Base-by-base conservation (phyloP, 805 yeast species). In the Candida montana region DNA sequence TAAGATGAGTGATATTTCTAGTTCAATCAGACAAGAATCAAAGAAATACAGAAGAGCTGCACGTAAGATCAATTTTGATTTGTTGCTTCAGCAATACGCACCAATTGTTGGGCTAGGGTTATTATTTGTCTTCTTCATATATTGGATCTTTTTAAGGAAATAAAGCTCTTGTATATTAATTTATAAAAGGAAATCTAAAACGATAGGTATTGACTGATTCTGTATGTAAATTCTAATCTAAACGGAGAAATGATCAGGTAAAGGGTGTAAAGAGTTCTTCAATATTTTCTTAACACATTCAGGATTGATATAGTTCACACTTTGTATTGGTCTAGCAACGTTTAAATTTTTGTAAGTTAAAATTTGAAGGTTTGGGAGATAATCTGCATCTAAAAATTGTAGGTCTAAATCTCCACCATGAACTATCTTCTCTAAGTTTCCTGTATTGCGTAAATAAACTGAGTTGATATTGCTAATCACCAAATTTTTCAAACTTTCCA, bases 1-100 rank as follows among this genome's bases (percentile, higher is more conserved):
- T 62, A 81, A 80, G 48, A 86, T 93, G 91, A 79, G 87, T 45
- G 96, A 93, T 58, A 71, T 93, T 57, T 85, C 96, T 27, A 77
- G 82, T 10, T 75, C 81, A 32, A 72, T 93, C 61, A 79, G 86
- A 55, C 77, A 79, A 48, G 95, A 90, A 60, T 83, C 95, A 12
- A 77, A 82, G 52, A 91, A 87, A 62, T 93, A 93, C 67, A 74
- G 90, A 54, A 82, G 82, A 51, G 86, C 91, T 26, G 98, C 99
- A 1, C 84, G 84, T 53, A 79, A 83, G 58, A 90, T 93, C 61
- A 93, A 93, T 61, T 74, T 93, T 49, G 96, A 93, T 54, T 81
- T 95, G 12, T 67, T 93, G 61, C 67, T 93, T 41, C 77, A 88
- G 54, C 95, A 93, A 67, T 93, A 93, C 59, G 85, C 88, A 3